Conservation (phyloP, 805 yeast species). For the Zygoascus biomembranicola region DNA sequence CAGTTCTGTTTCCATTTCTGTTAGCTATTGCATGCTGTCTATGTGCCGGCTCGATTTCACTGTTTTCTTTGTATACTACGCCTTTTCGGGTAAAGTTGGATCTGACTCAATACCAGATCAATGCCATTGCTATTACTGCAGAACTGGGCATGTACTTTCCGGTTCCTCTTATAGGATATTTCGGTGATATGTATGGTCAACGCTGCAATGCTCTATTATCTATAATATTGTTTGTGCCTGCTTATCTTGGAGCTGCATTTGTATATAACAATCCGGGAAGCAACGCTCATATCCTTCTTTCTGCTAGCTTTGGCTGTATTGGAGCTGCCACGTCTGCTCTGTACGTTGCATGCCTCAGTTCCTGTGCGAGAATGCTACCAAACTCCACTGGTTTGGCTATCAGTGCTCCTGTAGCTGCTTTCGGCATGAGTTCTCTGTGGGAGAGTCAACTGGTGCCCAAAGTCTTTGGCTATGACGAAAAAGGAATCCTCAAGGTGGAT, state of each 20-base stretch:
- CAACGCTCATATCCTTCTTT: constrained; percentile 10
- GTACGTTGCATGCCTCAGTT: constrained; percentile 33
- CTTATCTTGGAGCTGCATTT: constrained; percentile 47
- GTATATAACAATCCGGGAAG: constrained; percentile 23
- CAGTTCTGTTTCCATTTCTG: background rate
- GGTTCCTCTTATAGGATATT: constrained; percentile 71
- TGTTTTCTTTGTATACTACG: constrained; percentile 73
- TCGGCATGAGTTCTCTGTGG: constrained; percentile 73
- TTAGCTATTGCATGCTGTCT: constrained; percentile 24
- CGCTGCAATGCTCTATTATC: constrained; percentile 58
- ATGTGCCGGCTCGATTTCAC: constrained; percentile 71
- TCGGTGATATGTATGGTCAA: constrained; percentile 83
- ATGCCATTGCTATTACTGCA: constrained; percentile 64
- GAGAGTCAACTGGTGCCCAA: constrained; percentile 48
- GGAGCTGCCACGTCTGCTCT: constrained; percentile 34
- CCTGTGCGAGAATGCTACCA: constrained; percentile 84
- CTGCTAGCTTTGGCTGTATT: constrained; percentile 24
- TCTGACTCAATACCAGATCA: constrained; percentile 59
- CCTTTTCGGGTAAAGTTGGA: constrained; percentile 52
- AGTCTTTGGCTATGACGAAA: constrained; percentile 26
- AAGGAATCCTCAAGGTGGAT: constrained; percentile 12
- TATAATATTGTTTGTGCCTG: constrained; percentile 54
- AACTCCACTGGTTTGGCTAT: constrained; percentile 70
- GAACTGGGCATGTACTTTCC: constrained; percentile 79
- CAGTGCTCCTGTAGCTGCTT: constrained; percentile 80